Percentiles rank a stretch among this genome's conserved stretches.
phyloP scores from a whole-genome alignment of 1,284 basidiomycete genomes.

The Cutaneotrichosporon cyanovorans region DNA sequence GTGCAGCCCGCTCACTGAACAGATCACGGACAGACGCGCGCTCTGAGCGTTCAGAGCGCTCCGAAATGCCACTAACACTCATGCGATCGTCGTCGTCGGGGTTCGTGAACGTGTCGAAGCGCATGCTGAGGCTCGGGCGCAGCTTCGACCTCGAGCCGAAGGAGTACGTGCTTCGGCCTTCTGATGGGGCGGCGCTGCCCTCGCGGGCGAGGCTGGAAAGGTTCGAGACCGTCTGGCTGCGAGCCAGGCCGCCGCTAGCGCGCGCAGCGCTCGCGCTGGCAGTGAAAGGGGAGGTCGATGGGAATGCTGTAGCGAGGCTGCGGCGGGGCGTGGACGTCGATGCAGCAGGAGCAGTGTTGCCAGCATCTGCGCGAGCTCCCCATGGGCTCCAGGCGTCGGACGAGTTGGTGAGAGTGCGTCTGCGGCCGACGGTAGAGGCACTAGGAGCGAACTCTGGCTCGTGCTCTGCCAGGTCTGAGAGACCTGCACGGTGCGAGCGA shows the following conservation, averaged over 20 bases:
- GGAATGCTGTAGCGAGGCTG: slow-evolving; percentile 3
- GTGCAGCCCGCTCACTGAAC: slow-evolving; percentile 1
- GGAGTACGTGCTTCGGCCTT: slow-evolving; percentile 22
- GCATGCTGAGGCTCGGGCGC: slow-evolving; percentile 6
- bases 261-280: too few relatives aligned
- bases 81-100: slow-evolving; percentile 26
- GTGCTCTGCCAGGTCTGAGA: slow-evolving; percentile 15
- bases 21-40: background rate
- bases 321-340: slow-evolving; percentile 6
- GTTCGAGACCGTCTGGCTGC: slow-evolving; percentile 29
- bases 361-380: slow-evolving; percentile 11
- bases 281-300: slow-evolving; percentile 27
- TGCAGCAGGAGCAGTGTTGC: too few relatives aligned
- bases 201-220: slow-evolving; percentile 23
- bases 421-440: background rate
- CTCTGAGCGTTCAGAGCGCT: slow-evolving; percentile 3
- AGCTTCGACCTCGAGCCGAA: background rate
- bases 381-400: slow-evolving; percentile 31
- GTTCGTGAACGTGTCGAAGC: slow-evolving; percentile 5
- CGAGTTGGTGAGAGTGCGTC: background rate
- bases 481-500: slow-evolving; percentile 23
- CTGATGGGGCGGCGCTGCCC: slow-evolving; percentile 20
- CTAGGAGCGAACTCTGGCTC: background rate
- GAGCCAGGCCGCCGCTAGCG: slow-evolving; percentile 17
- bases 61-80: slow-evolving; percentile 17